phyloP scores from a whole-genome alignment of 2,329 filamentous ascomycete genomes.

The Teratosphaeria epicoccoides region DNA sequence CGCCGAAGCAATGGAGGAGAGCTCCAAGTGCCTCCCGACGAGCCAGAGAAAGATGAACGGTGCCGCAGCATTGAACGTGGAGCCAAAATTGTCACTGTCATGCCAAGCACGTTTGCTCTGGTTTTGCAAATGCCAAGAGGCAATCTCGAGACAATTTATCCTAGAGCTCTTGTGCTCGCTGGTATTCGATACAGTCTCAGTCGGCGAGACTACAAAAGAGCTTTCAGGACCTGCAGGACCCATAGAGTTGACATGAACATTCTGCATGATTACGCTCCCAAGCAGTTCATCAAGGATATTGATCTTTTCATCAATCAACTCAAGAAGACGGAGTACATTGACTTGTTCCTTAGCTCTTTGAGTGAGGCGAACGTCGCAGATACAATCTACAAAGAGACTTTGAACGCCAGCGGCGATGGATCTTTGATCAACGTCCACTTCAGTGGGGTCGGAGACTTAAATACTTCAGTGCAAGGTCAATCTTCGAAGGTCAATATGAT shows the following conservation, averaged over 20 bases:
- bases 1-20: conserved; percentile 47
- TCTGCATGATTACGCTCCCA: conserved; percentile 81
- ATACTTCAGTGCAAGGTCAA: not conserved
- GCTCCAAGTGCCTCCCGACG: conserved; percentile 73
- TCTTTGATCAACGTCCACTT: conserved; percentile 7
- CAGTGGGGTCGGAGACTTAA: not conserved
- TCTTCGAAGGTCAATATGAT: conserved; percentile 72
- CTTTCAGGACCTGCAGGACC: conserved; percentile 78
- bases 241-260: conserved; percentile 98
- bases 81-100: conserved; percentile 73
- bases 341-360: conserved; percentile 59
- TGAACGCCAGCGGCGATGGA: conserved; percentile 4
- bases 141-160: conserved; percentile 90
- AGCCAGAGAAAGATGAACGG: conserved; percentile 83
- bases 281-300: conserved; percentile 70
- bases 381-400: conserved; percentile 84
- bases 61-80: conserved; percentile 88
- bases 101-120: conserved; percentile 76
- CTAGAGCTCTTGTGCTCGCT: conserved; percentile 81
- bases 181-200: conserved; percentile 77
- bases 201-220: conserved; percentile 66
- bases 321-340: conserved; percentile 68
- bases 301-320: conserved; percentile 74
- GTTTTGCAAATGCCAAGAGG: conserved; percentile 92
- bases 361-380: conserved; percentile 79